Base-by-base conservation (phyloP, 2,329 filamentous ascomycete species). In the Ramularia collo-cygni region DNA sequence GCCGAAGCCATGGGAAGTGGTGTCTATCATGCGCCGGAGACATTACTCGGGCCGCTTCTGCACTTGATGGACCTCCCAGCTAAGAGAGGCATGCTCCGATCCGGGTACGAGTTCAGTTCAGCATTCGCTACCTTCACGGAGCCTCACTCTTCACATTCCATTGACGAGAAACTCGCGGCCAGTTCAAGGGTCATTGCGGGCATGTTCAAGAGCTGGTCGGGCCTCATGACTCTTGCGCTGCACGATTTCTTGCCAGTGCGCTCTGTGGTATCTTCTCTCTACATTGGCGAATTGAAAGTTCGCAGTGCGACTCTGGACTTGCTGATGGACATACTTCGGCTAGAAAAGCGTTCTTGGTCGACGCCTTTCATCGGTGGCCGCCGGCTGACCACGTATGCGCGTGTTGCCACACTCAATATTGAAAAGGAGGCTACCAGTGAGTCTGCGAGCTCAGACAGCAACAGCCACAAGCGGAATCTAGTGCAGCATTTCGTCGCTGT, bases 401-500 rank as follows among this genome's bases (percentile, higher is more conserved):
- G 93, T 54, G 89, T 96, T 27, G 81, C 87, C 6, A 92, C 87
- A 45, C 68, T 96, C 37, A 87, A 85, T 51, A 72, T 80, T 1
- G 71, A 79, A 18, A 57, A 58, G 24, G 69, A 74, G 14, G 77
- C 85, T 29, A 84, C 86, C 40, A 72, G 81, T 7, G 75, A 76
- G 14, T 19, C 16, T 16, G n/a, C 31, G 4, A 19, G n/a, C 8
- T 19, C 14, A 33, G 78, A 79, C 24, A 81, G 42, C 14, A 40
- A 41, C 12, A 85, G 50, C 81, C 64, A 64, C 42, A 70, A 89
- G 44, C 64, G 67, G 53, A 94, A 87, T 55, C 81, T 98, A 43
- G 81, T 95, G 13, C 85, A 94, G 47, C 93, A 98, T 63, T 98
- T 95, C 58, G 94, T 87, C 1, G 85, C 90, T 9, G 74, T 96